Conservation (phyloP, 192 early-diverging fungal species). For the Coemansia sp. region DNA sequence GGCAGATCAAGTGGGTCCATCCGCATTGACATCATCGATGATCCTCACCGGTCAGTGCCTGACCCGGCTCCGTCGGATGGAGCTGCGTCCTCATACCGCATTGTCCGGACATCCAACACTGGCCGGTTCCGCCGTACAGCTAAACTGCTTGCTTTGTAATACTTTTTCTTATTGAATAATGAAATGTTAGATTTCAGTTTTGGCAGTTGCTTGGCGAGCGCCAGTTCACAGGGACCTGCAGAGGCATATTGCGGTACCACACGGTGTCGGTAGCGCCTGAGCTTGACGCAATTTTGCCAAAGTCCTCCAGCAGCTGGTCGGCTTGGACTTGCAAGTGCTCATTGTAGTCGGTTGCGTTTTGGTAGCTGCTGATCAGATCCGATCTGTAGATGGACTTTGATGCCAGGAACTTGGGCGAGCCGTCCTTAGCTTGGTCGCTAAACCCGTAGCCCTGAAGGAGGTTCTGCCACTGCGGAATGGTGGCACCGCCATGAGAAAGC, state of each 20-base stretch:
- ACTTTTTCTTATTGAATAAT: constrained; percentile 4
- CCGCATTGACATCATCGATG: constrained; percentile 35
- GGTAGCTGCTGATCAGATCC: constrained; percentile 69
- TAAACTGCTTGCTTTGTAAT: constrained; percentile 28
- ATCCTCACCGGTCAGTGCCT: constrained; percentile 5
- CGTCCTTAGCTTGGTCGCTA: neutral
- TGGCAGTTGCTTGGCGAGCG: constrained; percentile 35
- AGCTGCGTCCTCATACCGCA: constrained; percentile 4
- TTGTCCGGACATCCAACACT: constrained; percentile 15
- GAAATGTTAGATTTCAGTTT: constrained; percentile 7
- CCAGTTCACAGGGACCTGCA: constrained; percentile 55
- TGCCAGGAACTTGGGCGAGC: constrained; percentile 49
- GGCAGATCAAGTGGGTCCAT: constrained; percentile 28
- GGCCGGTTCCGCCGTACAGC: constrained; percentile 41
- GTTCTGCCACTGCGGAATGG: constrained; percentile 49
- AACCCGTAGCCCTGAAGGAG: constrained; percentile 34
- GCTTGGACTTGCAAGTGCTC: constrained; percentile 67
- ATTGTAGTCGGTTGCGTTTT: constrained; percentile 61
- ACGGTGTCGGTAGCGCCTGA: constrained; percentile 54
- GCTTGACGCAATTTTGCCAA: constrained; percentile 52
- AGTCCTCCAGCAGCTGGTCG: constrained; percentile 57
- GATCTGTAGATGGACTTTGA: constrained; percentile 59
- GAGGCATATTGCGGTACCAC: constrained; percentile 72
- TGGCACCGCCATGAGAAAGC: constrained; percentile 57
- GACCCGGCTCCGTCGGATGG: constrained; percentile 5